Base-by-base conservation (phyloP, 164 flowering plant species). In the Santalum album region DNA sequence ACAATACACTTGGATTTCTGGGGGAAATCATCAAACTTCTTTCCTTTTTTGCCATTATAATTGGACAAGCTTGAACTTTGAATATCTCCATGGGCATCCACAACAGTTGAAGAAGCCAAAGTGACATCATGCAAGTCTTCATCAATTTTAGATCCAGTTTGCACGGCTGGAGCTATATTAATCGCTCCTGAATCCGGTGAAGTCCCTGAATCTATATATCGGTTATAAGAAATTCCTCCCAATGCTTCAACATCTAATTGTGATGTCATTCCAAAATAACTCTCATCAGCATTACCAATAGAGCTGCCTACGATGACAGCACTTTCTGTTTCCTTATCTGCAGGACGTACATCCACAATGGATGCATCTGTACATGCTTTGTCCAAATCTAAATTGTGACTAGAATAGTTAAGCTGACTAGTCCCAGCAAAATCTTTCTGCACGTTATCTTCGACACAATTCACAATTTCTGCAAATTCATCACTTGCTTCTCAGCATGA, bases 141-240 rank as follows among this genome's bases (percentile, higher is more conserved):
- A 26, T 62, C 62, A 59, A 48, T 65, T 45, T 55, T 67, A 43
- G 48, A 54, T 56, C 54, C 57, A 43, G 48, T 54, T 25, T 53
- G 63, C 35, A 57, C 53, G 55, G 78, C 87, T 21, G 74, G 83
- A 58, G 69, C 43, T 46, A 60, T 26, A 68, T 84, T 78, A 19
- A 80, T 77, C 62, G 83, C 92, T 80, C 81, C 92, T 49, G 88
- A 86, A 73, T 86, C 95, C 61, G 95, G 95, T 48, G 97, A 86
- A 58, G 90, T 81, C 66, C 77, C 94, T 24, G 76, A 68, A 73
- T 81, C 85, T 38, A 55, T 61, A 63, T 62, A 35, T 63, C 45
- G 57, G 47, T 60, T 67, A 26, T 68, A 74, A 63, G 39, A 49
- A 39, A 69, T 57, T 25, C 56, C 74, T 54, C 35, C 72, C 53